Base-by-base conservation (phyloP, 169 alveolate species). In the Plasmodium ovale region DNA sequence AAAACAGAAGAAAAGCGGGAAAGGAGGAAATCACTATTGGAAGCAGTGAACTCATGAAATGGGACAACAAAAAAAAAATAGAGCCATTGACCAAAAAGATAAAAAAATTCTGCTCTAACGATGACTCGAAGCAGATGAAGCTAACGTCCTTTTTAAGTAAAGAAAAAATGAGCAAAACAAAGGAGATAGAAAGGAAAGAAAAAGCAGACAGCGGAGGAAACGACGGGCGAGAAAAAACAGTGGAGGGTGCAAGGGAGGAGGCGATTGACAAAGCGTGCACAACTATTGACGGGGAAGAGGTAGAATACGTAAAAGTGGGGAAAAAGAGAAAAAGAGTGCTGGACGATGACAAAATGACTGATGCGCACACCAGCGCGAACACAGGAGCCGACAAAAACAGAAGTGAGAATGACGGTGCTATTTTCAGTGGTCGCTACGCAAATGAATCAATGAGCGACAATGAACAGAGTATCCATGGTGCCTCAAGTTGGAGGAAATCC, bases 141-240 rank as follows among this genome's bases (percentile, higher is more conserved):
- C 42, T 82, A 71, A 82, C 90, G 25, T 65, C 82, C 39, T 82
- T 82, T 65, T 29, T 82, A 59, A 82, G 90, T 68, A 82, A 69
- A 67, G 84, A 82, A 27, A 82, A 82, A 51, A 58, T 82, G 21
- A 53, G 31, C 58, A 60, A 16, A 72, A 53, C 25, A 60, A 19
- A 1, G n/a, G 49, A 73, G 29, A 53, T 59, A 64, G 14, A 14
- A 14, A 25, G 23, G 47, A 60, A 73, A 37, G 64, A 64, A 31
- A 64, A 73, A 31, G 3, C 27, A 19, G 68, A 27, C 21, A 0
- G 42, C 23, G 21, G 35, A 31, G 2, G 65, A 70, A 49, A 9
- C 3, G 64, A 3, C 2, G 23, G 69, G 29, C 12, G 49, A 49
- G 25, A 64, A 54, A 21, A 35, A 23, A 44, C 33, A 25, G 49